These are phyloP conservation scores for Pleomassaria siparia DNA, from an alignment of 2,329 filamentous ascomycete genomes.

Conservation along the genomic window DNA sequence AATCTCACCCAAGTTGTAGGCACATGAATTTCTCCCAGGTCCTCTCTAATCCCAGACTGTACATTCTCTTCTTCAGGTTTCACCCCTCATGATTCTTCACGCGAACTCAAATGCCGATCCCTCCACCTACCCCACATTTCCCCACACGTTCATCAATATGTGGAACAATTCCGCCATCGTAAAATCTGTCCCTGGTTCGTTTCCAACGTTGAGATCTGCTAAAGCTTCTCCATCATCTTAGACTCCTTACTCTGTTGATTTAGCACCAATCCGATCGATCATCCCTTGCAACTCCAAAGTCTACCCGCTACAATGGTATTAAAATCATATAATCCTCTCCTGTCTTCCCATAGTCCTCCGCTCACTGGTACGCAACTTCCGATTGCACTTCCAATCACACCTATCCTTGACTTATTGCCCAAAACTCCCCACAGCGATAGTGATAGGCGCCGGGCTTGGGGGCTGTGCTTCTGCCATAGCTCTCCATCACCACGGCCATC, in stretches of 20 bases:
- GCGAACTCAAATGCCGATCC: conserved; percentile 5
- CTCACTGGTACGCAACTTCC: conserved; percentile 14
- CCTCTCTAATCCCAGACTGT: too few species aligned
- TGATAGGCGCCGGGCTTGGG: conserved; percentile 54
- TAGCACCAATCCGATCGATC: too few species aligned
- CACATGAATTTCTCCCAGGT: neutral
- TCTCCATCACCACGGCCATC: conserved; percentile 49
- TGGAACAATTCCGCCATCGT: conserved; percentile 6
- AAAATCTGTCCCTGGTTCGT: neutral
- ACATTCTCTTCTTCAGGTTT: too few species aligned
- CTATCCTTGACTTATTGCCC: neutral
- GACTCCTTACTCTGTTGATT: too few species aligned
- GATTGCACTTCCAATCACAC: neutral
- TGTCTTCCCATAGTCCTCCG: conserved; percentile 17
- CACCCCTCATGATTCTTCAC: too few species aligned
- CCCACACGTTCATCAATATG: neutral
- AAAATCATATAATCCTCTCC: conserved; percentile 9
- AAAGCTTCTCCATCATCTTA: too few species aligned
- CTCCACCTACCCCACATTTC: conserved; percentile 10
- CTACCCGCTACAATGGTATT: neutral
- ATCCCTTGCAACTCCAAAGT: neutral
- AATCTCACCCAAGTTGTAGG: conserved; percentile 13
- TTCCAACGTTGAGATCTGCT: too few species aligned
- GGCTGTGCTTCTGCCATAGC: conserved; percentile 54
- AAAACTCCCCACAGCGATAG: conserved; percentile 47